Base-by-base conservation (phyloP, 495 filamentous ascomycete species). In the Elaphomyces granulatus region DNA sequence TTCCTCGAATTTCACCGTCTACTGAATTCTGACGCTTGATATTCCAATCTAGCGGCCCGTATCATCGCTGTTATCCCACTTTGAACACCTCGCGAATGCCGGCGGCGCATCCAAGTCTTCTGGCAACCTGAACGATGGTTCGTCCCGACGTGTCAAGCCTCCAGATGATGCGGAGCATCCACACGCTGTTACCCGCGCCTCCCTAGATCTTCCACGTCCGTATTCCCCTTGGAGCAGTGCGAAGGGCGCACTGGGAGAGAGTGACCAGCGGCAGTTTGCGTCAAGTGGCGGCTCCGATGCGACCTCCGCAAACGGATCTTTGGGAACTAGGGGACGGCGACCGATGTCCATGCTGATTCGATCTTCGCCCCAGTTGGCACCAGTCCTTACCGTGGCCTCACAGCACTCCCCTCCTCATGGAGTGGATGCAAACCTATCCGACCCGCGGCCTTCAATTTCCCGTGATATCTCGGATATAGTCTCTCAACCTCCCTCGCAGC, bases 21-120 rank as follows among this genome's bases (percentile, higher is more conserved):
- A 28, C 12, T 12, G 23, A 28, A 6, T 6, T 28, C 6, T 12
- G 6, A 28, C 6, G 6, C 12, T 6, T 12, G 12, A 12, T 28
- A 12, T 28, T 6, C 12, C 23, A 28, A 28, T 46, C 28, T 46
- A 71, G 67, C 67, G 72, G 66, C 83, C 90, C 0, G 90, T 98
- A 18, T 98, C 90, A 32, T 93, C 88, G 34, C 67, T 96, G 21
- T 73, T 84, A 35, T 90, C 87, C 32, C 81, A 88, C 54, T 98
- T 98, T 52, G 90, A 98, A 67, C 81, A 81, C 42, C 77, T 94
- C 55, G 71, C 78, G 28, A 74, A 73, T 46, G 52, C 64, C 38
- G 73, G 54, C 37, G 50, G 55, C 8, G 49, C 51, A 17, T 58
- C 61, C 6, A 47, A 56, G 32, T 39, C 41, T 3, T 37, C 53